phyloP scores from a whole-genome alignment of 2,329 filamentous ascomycete genomes.

The Stagonosporopsis cucurbitacearum region DNA sequence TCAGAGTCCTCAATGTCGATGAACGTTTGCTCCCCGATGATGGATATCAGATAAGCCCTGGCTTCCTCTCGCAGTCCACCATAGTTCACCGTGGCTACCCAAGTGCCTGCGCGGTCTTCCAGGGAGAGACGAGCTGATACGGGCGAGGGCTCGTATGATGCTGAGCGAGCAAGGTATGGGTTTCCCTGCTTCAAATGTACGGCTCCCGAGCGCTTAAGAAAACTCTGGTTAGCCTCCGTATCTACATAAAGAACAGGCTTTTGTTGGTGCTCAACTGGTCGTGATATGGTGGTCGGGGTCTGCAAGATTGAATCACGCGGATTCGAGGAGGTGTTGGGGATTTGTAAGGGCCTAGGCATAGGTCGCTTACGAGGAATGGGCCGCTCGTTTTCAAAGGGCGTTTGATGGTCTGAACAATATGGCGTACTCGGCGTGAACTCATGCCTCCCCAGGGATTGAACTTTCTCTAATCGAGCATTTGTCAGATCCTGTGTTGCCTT shows the following conservation, averaged over 20 bases:
- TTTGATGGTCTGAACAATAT: too few relatives aligned
- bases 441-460: not conserved
- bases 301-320: not conserved
- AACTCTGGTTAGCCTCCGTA: not conserved
- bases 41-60: not conserved
- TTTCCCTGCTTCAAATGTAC: not conserved
- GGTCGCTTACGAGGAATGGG: not conserved
- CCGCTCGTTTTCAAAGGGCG: too few relatives aligned
- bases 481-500: not conserved
- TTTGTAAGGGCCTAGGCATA: not conserved
- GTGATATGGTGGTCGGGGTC: not conserved
- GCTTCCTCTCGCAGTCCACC: not conserved
- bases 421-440: not conserved
- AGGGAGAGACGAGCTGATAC: not conserved
- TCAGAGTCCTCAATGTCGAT: not conserved
- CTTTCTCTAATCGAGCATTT: not conserved
- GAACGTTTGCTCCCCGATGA: not conserved
- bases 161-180: not conserved
- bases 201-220: not conserved
- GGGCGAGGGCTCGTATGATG: not conserved
- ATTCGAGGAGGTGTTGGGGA: not conserved
- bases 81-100: not conserved
- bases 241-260: not conserved
- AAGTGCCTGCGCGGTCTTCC: not conserved
- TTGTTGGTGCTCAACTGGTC: not conserved